Conservation (phyloP, 768 basidiomycete genomes). For the Lactifluus rugatus region DNA sequence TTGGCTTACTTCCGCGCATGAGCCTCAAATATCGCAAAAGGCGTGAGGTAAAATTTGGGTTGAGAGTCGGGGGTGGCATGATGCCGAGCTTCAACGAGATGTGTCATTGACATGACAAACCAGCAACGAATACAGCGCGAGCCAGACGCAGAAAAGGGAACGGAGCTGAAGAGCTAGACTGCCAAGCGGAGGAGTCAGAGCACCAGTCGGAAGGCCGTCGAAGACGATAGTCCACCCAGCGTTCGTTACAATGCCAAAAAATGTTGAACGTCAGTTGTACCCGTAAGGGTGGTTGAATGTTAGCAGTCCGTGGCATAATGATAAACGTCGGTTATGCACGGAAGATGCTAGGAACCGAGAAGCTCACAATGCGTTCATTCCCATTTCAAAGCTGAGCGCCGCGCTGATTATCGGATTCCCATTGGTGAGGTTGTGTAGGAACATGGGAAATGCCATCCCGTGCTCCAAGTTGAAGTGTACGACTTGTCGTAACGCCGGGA, state of each 20-base stretch:
- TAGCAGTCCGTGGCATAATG: background rate
- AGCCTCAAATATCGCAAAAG: background rate
- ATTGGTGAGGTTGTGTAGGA: background rate
- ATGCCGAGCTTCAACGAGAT: background rate
- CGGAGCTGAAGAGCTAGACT: background rate
- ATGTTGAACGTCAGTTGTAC: background rate
- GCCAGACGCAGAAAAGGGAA: background rate
- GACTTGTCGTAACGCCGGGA: background rate
- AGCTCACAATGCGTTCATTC: background rate
- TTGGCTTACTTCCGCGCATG: background rate
- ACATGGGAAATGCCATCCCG: background rate
- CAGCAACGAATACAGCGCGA: background rate
- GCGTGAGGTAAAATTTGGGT: background rate
- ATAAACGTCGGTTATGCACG: background rate
- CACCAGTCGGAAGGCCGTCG: no score
- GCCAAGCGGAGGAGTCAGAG: background rate
- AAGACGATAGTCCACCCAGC: background rate
- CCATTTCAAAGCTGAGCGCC: no score
- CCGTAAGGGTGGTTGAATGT: background rate
- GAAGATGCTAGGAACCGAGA: background rate
- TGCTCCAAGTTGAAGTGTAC: background rate
- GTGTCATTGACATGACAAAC: background rate
- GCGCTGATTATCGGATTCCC: background rate
- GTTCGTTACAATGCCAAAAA: background rate
- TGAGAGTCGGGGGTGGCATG: background rate